These are phyloP conservation scores for Schizothecium vesticola DNA, from an alignment of 495 filamentous ascomycete species.

Conservation along the genomic window DNA sequence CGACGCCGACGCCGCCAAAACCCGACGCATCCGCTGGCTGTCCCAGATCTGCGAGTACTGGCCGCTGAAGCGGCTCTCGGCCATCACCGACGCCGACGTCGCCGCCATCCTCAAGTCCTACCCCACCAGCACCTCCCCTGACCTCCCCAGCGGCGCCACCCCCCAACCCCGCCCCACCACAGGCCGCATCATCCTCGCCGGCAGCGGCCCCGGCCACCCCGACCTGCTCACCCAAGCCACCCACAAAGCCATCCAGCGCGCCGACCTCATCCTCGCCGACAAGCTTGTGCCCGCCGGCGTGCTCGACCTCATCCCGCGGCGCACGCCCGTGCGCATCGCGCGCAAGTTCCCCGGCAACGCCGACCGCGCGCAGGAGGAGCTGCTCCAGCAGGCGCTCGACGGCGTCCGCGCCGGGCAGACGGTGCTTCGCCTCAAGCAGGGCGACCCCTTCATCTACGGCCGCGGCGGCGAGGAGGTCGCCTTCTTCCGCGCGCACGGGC, in stretches of 20 bases:
- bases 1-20: conserved; percentile 69
- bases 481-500: conserved; percentile 74
- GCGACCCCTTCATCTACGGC: conserved; percentile 94
- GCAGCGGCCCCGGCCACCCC: conserved; percentile 89
- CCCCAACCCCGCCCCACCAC: background rate
- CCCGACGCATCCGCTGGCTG: conserved; percentile 83
- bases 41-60: conserved; percentile 98
- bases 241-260: conserved; percentile 73
- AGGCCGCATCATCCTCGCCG: conserved; percentile 80
- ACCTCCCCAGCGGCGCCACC: background rate
- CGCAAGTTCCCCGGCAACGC: conserved; percentile 98
- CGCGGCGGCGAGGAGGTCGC: conserved; percentile 86
- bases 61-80: conserved; percentile 77
- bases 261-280: conserved; percentile 88
- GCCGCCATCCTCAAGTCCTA: conserved; percentile 67
- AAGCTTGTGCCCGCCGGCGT: conserved; percentile 90
- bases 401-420: conserved; percentile 66
- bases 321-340: conserved; percentile 85
- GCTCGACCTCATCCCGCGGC: conserved; percentile 80
- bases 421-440: conserved; percentile 89
- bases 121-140: background rate
- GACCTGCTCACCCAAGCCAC: conserved; percentile 87
- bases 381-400: conserved; percentile 71
- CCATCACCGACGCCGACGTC: conserved; percentile 76
- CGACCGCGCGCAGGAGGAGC: conserved; percentile 85